Evolutionary conservation across 2,329 filamentous ascomycete genomes (phyloP).

Genomic region (Tympanopsis confertula): DNA sequence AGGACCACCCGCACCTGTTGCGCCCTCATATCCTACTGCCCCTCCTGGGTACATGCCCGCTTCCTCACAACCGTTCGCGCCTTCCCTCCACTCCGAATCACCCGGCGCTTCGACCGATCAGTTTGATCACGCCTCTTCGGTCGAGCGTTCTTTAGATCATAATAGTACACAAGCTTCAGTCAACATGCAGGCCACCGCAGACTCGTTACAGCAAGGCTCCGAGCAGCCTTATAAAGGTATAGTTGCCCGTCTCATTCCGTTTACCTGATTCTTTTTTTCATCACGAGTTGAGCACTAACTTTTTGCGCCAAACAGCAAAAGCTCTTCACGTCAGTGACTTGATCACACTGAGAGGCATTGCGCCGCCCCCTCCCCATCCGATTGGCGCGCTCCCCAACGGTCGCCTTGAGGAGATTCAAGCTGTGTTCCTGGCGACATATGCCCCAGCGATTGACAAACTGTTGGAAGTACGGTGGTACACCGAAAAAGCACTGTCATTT

Average conservation of each 20-base stretch:
- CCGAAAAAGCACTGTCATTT: slow-evolving; percentile 33
- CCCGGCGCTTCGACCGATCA: slow-evolving; percentile 6
- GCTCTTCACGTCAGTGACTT: slow-evolving; percentile 37
- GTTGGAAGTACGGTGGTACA: slow-evolving; percentile 50
- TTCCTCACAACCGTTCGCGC: slow-evolving; percentile 2
- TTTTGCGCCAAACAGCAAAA: too few relatives aligned
- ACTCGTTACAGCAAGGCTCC: too few relatives aligned
- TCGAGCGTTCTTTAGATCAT: slow-evolving; percentile 36
- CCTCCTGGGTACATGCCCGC: slow-evolving; percentile 27
- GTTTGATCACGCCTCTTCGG: slow-evolving; percentile 30
- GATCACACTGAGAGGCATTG: slow-evolving; percentile 31
- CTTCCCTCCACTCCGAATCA: not conserved
- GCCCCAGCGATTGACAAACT: slow-evolving; percentile 40
- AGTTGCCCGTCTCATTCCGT: too few relatives aligned
- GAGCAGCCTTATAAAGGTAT: too few relatives aligned
- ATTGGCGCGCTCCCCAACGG: slow-evolving; percentile 19
- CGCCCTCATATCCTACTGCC: slow-evolving; percentile 18
- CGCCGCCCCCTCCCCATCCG: slow-evolving; percentile 29
- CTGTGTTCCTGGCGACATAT: slow-evolving; percentile 37
- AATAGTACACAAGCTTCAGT: too few relatives aligned
- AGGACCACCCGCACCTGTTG: not conserved
- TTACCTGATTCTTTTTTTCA: too few relatives aligned
- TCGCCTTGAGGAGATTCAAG: slow-evolving; percentile 31
- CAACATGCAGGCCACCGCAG: too few relatives aligned
- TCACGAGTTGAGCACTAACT: too few relatives aligned